Evolutionary conservation across 768 basidiomycete genomes (phyloP).

Genomic region (Boletus reticulatus): DNA sequence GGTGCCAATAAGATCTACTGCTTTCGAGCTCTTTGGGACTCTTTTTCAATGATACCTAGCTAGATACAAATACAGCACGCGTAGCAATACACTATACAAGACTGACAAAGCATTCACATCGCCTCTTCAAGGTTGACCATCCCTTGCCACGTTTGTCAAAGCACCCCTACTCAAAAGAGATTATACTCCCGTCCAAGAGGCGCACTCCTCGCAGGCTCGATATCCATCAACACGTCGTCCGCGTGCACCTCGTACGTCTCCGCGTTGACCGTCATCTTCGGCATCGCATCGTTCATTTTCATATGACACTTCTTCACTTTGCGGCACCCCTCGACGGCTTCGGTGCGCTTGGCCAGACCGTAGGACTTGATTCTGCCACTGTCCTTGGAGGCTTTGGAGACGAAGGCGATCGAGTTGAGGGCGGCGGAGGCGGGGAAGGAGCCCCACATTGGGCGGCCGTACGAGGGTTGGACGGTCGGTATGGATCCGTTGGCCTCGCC

Average conservation of each 20-base stretch:
- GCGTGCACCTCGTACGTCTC: constrained; percentile 86
- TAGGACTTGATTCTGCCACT: constrained; percentile 62
- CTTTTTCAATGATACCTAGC: not conserved
- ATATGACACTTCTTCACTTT: constrained; percentile 80
- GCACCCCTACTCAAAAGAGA: too few relatives aligned
- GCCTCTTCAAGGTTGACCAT: not conserved
- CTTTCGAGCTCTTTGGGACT: not conserved
- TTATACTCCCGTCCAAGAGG: not conserved
- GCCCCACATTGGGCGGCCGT: constrained; percentile 94
- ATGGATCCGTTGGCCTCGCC: constrained; percentile 97
- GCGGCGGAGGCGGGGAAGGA: constrained; percentile 73
- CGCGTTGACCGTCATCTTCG: constrained; percentile 86
- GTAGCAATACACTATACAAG: constrained; percentile 6
- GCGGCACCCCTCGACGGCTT: constrained; percentile 77
- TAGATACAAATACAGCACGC: constrained; percentile 1
- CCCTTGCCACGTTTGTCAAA: too few relatives aligned
- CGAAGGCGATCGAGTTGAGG: constrained; percentile 82
- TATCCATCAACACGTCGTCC: constrained; percentile 73
- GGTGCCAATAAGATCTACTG: not conserved
- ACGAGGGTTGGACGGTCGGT: constrained; percentile 90
- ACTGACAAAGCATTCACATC: not conserved
- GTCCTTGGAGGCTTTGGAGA: constrained; percentile 69
- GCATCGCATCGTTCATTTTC: constrained; percentile 87
- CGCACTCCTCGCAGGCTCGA: constrained; percentile 60
- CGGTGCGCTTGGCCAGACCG: constrained; percentile 64